Conservation (phyloP, 1,284 basidiomycete genomes). For the Ustilago loliicola region DNA sequence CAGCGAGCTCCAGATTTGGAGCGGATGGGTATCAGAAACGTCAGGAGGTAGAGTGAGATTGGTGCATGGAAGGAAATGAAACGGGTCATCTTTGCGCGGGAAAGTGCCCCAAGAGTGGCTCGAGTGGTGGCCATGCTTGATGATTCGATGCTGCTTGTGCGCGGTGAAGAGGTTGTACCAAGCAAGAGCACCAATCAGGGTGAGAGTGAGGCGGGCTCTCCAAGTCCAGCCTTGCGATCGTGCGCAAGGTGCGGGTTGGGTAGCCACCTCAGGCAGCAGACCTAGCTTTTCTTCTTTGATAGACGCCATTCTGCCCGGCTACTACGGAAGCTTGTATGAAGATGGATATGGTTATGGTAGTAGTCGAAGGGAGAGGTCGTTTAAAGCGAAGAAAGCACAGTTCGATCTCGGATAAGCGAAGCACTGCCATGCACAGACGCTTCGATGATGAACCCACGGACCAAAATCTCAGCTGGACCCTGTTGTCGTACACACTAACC, state of each 20-base stretch:
- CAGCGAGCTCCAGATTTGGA: slow-evolving; percentile 14
- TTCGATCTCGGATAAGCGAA: too few species aligned
- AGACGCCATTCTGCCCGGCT: too few species aligned
- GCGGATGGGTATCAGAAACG: slow-evolving; percentile 16
- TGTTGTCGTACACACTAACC: too few species aligned
- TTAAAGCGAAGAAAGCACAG: too few species aligned
- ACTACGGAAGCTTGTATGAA: too few species aligned
- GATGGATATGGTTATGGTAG: too few species aligned
- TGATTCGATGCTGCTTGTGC: not conserved
- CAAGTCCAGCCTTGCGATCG: slow-evolving; percentile 2
- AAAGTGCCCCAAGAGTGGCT: slow-evolving; percentile 21
- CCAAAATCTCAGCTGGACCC: too few species aligned
- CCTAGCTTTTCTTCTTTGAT: too few species aligned
- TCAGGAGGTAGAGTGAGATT: slow-evolving; percentile 24
- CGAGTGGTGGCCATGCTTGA: slow-evolving; percentile 5
- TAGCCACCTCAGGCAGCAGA: not conserved
- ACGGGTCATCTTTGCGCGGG: slow-evolving; percentile 20
- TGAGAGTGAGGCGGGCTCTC: slow-evolving; percentile 4
- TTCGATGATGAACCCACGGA: too few species aligned
- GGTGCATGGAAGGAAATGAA: slow-evolving; percentile 47
- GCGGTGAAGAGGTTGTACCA: not conserved
- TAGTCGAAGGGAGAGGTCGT: too few species aligned
- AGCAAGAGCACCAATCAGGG: not conserved
- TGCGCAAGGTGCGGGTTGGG: not conserved
- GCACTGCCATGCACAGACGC: too few species aligned